Evolutionary conservation across 305 asterid genomes (phyloP).

Genomic region (Fraxinus baroniana): DNA sequence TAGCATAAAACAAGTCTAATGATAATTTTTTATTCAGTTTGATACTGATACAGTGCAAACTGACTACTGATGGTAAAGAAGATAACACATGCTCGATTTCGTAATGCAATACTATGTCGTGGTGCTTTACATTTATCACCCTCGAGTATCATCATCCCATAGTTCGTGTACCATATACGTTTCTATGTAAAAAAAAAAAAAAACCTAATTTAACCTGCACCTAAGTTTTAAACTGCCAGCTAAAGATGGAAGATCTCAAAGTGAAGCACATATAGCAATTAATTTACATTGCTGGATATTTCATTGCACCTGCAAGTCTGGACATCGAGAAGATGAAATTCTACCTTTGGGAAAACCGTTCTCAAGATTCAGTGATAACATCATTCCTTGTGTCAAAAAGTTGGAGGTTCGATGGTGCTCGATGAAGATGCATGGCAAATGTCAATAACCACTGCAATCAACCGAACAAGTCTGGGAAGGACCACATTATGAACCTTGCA

Average conservation of each 20-base stretch:
- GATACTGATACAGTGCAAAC: not conserved
- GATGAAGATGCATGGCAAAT: conserved; percentile 1
- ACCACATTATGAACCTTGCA: conserved; percentile 92
- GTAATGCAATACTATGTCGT: not conserved
- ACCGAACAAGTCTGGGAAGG: conserved; percentile 78
- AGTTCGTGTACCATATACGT: not conserved
- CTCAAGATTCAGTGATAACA: conserved; percentile 23
- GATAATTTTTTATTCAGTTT: not conserved
- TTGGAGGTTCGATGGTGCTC: conserved; percentile 37
- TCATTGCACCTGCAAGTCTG: not conserved
- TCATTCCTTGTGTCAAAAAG: conserved; percentile 22
- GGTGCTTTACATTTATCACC: not conserved
- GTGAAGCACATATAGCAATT: conserved; percentile 16
- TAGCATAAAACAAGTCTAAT: not conserved
- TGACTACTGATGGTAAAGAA: not conserved
- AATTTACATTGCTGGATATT: conserved; percentile 31
- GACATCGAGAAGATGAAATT: not conserved
- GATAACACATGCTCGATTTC: not conserved
- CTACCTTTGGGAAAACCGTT: conserved; percentile 11
- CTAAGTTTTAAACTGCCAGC: not conserved
- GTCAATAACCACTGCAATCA: conserved; percentile 25
- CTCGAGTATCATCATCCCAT: not conserved
- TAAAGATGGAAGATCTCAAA: conserved; percentile 11
- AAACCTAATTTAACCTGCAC: not conserved
- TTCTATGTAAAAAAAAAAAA: not conserved